Conservation (phyloP, 495 filamentous ascomycete species). For the Aspergillus diversus region DNA sequence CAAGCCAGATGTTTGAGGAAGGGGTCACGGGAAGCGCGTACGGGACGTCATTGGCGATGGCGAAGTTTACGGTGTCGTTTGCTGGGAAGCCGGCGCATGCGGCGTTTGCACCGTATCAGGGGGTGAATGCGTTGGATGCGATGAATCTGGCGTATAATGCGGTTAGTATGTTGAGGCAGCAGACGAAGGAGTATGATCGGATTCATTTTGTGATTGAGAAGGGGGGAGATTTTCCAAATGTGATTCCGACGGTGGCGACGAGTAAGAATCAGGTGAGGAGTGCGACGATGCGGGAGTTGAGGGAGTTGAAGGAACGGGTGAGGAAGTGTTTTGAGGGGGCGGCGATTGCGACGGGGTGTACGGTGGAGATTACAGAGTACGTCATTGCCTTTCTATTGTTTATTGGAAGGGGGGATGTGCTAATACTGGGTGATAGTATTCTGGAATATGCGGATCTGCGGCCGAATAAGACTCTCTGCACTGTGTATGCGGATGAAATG, state of each 20-base stretch:
- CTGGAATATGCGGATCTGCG: neutral
- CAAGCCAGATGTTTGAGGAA: neutral
- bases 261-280: constrained; percentile 2
- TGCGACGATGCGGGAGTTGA: neutral
- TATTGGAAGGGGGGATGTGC: neutral
- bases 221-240: neutral
- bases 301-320: neutral
- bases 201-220: neutral
- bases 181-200: neutral
- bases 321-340: neutral
- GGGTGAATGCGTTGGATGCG: constrained; percentile 5
- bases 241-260: neutral
- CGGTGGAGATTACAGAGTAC: neutral
- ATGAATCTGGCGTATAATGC: constrained; percentile 1
- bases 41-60: neutral
- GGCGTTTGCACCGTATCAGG: constrained; percentile 1
- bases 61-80: neutral
- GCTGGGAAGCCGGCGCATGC: constrained; percentile 7
- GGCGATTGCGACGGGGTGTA: neutral
- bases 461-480: neutral
- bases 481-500: neutral
- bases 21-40: neutral
- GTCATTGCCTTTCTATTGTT: neutral
- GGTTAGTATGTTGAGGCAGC: constrained; percentile 3
- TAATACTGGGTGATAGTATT: neutral